phyloP scores from a whole-genome alignment of 306 rosid species.

The Lablab purpureus region DNA sequence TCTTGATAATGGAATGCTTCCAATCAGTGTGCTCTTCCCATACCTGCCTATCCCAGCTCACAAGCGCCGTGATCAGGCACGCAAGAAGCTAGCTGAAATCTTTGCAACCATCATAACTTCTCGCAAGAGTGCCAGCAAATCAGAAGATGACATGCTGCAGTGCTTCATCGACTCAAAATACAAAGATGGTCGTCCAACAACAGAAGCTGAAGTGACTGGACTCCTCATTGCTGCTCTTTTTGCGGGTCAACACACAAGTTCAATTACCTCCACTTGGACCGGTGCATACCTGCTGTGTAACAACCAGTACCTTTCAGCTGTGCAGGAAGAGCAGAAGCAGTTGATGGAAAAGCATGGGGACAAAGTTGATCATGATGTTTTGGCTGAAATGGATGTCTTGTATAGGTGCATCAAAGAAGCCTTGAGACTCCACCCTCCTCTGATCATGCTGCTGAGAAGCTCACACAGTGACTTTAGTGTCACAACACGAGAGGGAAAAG shows the following conservation, averaged over 20 bases:
- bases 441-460: constrained; percentile 88
- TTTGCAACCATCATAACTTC: constrained; percentile 76
- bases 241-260: constrained; percentile 90
- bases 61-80: constrained; percentile 84
- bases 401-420: constrained; percentile 93
- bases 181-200: constrained; percentile 93
- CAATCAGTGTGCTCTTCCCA: constrained; percentile 87
- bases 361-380: constrained; percentile 84
- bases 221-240: constrained; percentile 71
- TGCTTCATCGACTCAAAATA: constrained; percentile 91
- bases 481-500: constrained; percentile 76
- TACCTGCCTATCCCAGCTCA: constrained; percentile 97
- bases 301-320: constrained; percentile 75
- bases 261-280: constrained; percentile 97
- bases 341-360: constrained; percentile 77
- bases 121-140: constrained; percentile 60
- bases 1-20: constrained; percentile 69
- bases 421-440: constrained; percentile 93
- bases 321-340: constrained; percentile 73
- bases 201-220: constrained; percentile 90
- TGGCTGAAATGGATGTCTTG: constrained; percentile 95
- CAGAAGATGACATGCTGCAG: constrained; percentile 96
- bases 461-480: constrained; percentile 85
- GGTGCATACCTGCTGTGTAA: constrained; percentile 86
- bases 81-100: constrained; percentile 80